Conservation (phyloP, 495 filamentous ascomycete genomes). For the Penicillium daleae region DNA sequence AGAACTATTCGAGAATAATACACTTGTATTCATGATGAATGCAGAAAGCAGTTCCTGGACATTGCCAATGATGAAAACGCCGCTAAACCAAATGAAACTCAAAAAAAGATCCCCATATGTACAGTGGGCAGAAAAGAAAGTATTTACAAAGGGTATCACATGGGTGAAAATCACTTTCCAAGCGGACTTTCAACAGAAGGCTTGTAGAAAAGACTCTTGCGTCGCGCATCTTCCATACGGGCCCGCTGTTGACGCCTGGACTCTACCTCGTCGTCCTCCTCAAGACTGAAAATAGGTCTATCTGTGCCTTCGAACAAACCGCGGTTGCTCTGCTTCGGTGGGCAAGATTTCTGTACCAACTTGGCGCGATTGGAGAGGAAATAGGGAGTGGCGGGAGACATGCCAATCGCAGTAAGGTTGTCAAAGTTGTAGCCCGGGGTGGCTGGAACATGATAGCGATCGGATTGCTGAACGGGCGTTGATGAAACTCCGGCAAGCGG, state of each 20-base stretch:
- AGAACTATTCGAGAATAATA: too few relatives aligned
- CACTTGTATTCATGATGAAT: constrained; percentile 1
- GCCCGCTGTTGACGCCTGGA: constrained; percentile 56
- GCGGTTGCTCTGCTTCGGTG: constrained; percentile 62
- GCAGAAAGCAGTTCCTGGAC: neutral
- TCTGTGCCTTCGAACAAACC: constrained; percentile 43
- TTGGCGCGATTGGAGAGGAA: constrained; percentile 56
- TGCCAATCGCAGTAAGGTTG: constrained; percentile 48
- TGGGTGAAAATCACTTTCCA: constrained; percentile 18
- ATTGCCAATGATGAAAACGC: neutral
- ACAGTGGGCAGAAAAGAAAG: constrained; percentile 18
- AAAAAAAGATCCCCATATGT: constrained; percentile 28
- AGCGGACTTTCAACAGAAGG: constrained; percentile 80
- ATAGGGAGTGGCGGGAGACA: constrained; percentile 59
- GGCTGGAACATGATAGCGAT: constrained; percentile 35
- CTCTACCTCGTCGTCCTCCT: constrained; percentile 36
- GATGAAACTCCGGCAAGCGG: constrained; percentile 22
- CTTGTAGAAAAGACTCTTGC: constrained; percentile 83
- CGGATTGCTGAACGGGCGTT: constrained; percentile 29
- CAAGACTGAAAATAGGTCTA: constrained; percentile 18
- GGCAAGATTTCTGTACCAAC: constrained; percentile 72
- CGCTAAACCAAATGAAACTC: neutral
- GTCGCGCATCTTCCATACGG: constrained; percentile 70
- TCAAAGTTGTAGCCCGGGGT: constrained; percentile 42
- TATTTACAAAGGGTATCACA: constrained; percentile 14